Base-by-base conservation (phyloP, 495 filamentous ascomycete species). In the Penicillium longicatenatum region DNA sequence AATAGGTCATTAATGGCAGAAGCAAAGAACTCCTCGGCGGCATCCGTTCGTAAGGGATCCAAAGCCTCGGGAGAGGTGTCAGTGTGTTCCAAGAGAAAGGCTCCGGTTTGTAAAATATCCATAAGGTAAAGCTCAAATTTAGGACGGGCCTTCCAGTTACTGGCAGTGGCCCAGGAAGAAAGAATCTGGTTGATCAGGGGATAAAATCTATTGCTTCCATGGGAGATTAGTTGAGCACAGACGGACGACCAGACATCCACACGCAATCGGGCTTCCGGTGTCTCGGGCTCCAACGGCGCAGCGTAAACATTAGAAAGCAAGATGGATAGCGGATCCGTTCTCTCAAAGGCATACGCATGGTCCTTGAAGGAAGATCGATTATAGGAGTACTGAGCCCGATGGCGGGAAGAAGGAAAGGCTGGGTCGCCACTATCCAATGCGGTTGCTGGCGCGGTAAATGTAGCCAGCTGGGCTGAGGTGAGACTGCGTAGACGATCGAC, bases 101-200 rank as follows among this genome's bases (percentile, higher is more conserved):
- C 86, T 57, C 94, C 94, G 66, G 93, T 89, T 73, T 96, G 90
- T 19, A 98, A 82, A 56, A 93, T 88, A 67, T 91, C 87, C 90
- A 95, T 93, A 6, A 98, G 83, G 66, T 92, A 97, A 65, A 90
- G 86, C 76, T 97, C 93, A 79, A 98, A 87, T 62, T 90, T 92
- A 60, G 86, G 84, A 59, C 86, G 90, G 54, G 90, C 89, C 55
- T 89, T 88, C 94, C 94, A 98, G 67, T 91, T 88, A 67, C 89
- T 85, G 77, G 91, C 89, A 35, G 85, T 82, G 52, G 92, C 84
- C 89, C 91, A 98, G 53, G 89, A 84, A 72, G 93, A 91, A 35
- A 98, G 82, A 12, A 80, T 71, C 35, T 78, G 70, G 53, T 69
- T 70, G 37, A 80, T 62, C 4, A 80, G 68, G 46, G 70, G 69